Base-by-base conservation (phyloP, 2,329 filamentous ascomycete species). In the Chaetomium sp. region DNA sequence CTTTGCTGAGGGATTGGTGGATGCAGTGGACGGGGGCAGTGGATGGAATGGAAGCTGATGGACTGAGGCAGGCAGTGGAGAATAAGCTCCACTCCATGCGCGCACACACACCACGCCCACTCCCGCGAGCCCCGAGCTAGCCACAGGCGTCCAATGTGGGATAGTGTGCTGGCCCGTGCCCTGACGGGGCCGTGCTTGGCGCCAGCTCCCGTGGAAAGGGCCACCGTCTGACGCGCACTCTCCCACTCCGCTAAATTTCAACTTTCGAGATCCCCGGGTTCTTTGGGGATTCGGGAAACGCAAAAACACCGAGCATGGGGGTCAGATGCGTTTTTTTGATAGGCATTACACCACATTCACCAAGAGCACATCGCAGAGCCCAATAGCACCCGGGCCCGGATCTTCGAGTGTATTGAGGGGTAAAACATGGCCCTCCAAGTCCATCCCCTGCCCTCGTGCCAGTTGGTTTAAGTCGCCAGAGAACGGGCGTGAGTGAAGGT, bases 1-100 rank as follows among this genome's bases (percentile, higher is more conserved):
- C 53, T 53, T 52, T 54, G 61, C 59, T 49, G 61, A 61, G 60
- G 61, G 61, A 61, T 64, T 65, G 58, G 60, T 60, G 55, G 51
- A 56, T 27, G 19, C 19, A 27, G 19, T 27, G 19, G 19, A 27
- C 19, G 19, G 19, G 19, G 19, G 19, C 19, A 27, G 19, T 27
- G 19, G 19, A 27, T 27, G 19, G 19, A 27, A 27, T 59, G 56
- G 58, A 64, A 59, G 60, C 58, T 63, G 56, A 58, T 52, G 53
- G 59, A 61, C 59, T 46, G 52, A 46, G 59, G 45, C 45, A 48
- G 45, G 34, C 47, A 54, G 57, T 55, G 53, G 53, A 34, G 46
- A 47, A 27, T 27, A 27, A 27, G 19, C 19, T 27, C 19, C 19
- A 27, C 19, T 27, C 19, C 19, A 27, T 27, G 19, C 19, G 19